Evolutionary conservation across 2,329 filamentous ascomycete genomes (phyloP), one percentile per base, ranked within the genome.

Genomic region (Mollisiaceae sp.): DNA sequence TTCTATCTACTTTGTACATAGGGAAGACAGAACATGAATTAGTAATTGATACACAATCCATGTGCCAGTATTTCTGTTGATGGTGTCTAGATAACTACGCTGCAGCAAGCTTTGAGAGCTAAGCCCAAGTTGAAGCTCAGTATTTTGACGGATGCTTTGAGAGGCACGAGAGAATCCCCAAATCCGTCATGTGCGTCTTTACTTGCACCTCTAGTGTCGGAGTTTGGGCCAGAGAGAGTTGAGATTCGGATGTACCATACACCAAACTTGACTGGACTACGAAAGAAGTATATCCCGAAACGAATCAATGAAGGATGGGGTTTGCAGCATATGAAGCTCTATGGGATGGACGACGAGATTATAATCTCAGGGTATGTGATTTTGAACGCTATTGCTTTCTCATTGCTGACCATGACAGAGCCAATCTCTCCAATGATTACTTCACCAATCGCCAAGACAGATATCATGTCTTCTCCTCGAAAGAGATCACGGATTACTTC

Each of bases 251-350:
- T 99, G 93, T 99, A 96, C 76, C 95, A 99, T 78, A 99, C 95
- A 0, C 95, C 95, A 0, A 99, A 99, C 74, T 80, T 99, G 69
- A 97, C 92, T 2, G 95, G 95, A 0, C 72, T 96, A 64, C 87
- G 90, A 59, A 98, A 98, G 79, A 89, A 89, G 73, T 82, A 91
- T 70, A 87, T 98, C 1, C 95, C 95, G 0, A 92, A 88, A 75
- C 86, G 95, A 22, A 94, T 99, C 76, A 99, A 99, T 72, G 95
- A 99, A 79, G 95, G 95, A 20, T 99, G 95, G 95, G 95, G 95
- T 0, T 80, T 99, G 67, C 95, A 99, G 77, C 95, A 99, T 76
- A 99, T 99, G 94, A 99, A 99, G 83, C 83, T 99, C 0, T 99
- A 99, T 73, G 95, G 95, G 0, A 82, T 97, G 24, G 95, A 99